These are phyloP conservation scores for Gnomoniopsis sp. DNA, from an alignment of 2,329 filamentous ascomycete species.

Conservation along the genomic window DNA sequence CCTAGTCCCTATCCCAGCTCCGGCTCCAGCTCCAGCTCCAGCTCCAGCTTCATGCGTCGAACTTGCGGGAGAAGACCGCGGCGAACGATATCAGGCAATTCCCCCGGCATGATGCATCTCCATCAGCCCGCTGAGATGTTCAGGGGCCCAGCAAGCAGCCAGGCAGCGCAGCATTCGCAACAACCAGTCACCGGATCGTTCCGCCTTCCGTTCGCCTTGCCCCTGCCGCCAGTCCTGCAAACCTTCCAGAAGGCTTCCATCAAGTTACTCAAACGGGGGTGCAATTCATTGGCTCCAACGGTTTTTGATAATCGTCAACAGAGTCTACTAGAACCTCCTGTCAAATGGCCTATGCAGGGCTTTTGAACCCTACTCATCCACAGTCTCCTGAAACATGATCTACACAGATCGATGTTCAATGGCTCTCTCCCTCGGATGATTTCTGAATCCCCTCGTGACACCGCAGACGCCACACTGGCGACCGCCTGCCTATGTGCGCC, in stretches of 20 bases:
- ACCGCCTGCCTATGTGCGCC: background rate
- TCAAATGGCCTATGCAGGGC: background rate
- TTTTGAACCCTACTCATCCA: background rate
- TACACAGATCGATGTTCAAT: background rate
- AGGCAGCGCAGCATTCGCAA: background rate
- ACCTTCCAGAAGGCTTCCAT: slow-evolving; percentile 17
- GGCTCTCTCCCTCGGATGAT: slow-evolving; percentile 1
- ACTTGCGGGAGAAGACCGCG: slow-evolving; percentile 16
- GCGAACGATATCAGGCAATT: slow-evolving; percentile 9
- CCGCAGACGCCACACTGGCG: background rate
- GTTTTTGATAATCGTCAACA: background rate
- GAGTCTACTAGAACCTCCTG: background rate
- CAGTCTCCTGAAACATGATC: slow-evolving; percentile 1
- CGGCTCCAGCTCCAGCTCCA: background rate
- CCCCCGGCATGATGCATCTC: background rate
- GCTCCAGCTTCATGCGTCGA: slow-evolving; percentile 10
- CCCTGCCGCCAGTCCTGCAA: background rate
- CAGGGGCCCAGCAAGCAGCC: slow-evolving; percentile 1
- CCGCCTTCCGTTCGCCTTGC: slow-evolving; percentile 7
- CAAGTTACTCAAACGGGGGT: slow-evolving; percentile 4
- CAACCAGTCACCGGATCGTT: slow-evolving; percentile 1
- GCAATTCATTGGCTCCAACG: background rate
- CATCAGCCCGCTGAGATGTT: background rate
- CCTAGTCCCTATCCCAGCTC: too few relatives aligned
- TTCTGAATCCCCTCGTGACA: slow-evolving; percentile 2